Evolutionary conservation across 805 yeast species (phyloP).

Genomic region (Lipomyces anomalus): DNA sequence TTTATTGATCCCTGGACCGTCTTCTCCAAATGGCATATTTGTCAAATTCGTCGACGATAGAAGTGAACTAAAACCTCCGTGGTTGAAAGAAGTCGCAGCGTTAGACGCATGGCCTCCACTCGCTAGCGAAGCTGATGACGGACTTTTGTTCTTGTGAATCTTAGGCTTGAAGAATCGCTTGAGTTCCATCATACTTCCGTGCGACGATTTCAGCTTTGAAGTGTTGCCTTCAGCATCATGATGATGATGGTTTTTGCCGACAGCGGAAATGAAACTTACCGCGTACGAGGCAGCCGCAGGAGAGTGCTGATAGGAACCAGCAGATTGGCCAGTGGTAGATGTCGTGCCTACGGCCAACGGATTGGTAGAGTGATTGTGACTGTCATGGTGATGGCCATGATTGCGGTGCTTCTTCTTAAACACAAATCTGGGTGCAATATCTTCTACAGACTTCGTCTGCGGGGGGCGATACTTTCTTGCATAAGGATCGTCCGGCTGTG

Average conservation of each 20-base stretch:
- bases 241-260: constrained; percentile 23
- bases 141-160: constrained; percentile 28
- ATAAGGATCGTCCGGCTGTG: constrained; percentile 32
- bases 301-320: constrained; percentile 1
- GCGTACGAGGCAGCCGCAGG: constrained; percentile 22
- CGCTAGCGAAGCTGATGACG: constrained; percentile 8
- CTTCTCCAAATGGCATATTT: constrained; percentile 37
- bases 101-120: too few species aligned
- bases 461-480: constrained; percentile 31
- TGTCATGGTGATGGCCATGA: constrained; percentile 11
- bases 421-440: constrained; percentile 35
- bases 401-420: constrained; percentile 27
- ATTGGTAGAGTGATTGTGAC: constrained; percentile 1
- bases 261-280: constrained; percentile 18
- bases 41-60: constrained; percentile 21
- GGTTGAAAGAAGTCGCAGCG: constrained; percentile 11
- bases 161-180: constrained; percentile 43
- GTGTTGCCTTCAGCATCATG: constrained; percentile 10
- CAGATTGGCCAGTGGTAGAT: constrained; percentile 6
- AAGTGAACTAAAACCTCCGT: constrained; percentile 9
- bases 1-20: constrained; percentile 41
- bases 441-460: constrained; percentile 21
- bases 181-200: constrained; percentile 36
- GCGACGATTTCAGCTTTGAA: constrained; percentile 18
- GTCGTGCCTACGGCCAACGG: constrained; percentile 4